Percentiles rank a stretch among this genome's conserved stretches.
Evolutionary conservation across 2,329 filamentous ascomycete species (phyloP).

Genomic region (Sarocladium strictum): DNA sequence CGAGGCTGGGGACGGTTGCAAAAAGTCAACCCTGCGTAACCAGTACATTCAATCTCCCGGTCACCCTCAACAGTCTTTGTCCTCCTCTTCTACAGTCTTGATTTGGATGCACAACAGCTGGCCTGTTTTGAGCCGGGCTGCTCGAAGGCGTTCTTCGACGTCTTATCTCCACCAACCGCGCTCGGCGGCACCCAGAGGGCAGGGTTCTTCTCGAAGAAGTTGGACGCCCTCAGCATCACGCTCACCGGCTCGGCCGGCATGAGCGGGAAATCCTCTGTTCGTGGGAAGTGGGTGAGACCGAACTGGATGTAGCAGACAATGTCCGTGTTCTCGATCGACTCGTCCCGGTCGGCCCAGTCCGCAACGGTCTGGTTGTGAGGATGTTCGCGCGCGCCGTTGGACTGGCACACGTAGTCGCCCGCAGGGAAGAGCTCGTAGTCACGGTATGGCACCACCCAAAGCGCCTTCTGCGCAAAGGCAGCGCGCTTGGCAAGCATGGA

Average conservation of each 20-base stretch:
- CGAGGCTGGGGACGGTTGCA: too few relatives aligned
- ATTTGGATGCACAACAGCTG: neutral
- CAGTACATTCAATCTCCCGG: too few relatives aligned
- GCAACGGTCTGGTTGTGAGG: slow-evolving; percentile 32
- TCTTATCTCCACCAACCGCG: slow-evolving; percentile 13
- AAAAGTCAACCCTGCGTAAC: too few relatives aligned
- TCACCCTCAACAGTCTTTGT: neutral
- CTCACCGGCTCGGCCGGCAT: slow-evolving; percentile 53
- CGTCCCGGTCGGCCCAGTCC: slow-evolving; percentile 41
- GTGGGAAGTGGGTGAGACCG: slow-evolving; percentile 46
- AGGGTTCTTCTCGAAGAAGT: slow-evolving; percentile 47
- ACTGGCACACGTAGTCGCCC: slow-evolving; percentile 55
- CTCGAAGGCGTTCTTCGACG: slow-evolving; percentile 11
- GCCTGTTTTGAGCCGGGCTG: neutral
- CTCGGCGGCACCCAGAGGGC: slow-evolving; percentile 27
- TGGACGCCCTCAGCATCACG: slow-evolving; percentile 41
- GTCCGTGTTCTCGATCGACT: slow-evolving; percentile 48
- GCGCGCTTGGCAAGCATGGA: slow-evolving; percentile 51
- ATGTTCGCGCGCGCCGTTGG: slow-evolving; percentile 38
- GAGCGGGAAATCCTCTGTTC: slow-evolving; percentile 52
- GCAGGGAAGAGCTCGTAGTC: slow-evolving; percentile 56
- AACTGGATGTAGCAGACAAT: slow-evolving; percentile 53
- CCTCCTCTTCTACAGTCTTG: neutral
- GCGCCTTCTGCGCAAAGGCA: slow-evolving; percentile 51
- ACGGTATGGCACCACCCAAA: slow-evolving; percentile 51